phyloP scores from a whole-genome alignment of 129 eudicot genomes.

The Silybum marianum region DNA sequence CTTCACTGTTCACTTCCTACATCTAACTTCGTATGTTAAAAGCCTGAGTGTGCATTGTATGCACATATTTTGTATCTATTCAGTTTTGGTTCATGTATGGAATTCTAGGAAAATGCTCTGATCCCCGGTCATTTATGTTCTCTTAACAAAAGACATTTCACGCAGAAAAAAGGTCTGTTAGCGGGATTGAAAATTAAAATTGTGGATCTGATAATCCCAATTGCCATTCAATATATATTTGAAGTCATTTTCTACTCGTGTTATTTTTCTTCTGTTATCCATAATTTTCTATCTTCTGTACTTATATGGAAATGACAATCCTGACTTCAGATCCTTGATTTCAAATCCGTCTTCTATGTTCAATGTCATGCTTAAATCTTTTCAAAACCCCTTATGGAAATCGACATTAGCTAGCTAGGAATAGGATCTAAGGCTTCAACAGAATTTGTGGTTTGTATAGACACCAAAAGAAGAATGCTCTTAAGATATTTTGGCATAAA shows the following conservation, averaged over 20 bases:
- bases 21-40: not conserved
- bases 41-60: not conserved
- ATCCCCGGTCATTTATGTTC: not conserved
- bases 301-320: not conserved
- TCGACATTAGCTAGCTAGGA: not conserved
- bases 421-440: not conserved
- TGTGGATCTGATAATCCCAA: not conserved
- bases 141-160: slow-evolving; percentile 3
- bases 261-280: not conserved
- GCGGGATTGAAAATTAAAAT: slow-evolving; percentile 3
- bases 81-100: not conserved
- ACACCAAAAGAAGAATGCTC: not conserved
- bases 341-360: not conserved
- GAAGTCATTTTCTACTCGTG: not conserved
- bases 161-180: not conserved
- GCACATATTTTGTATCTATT: slow-evolving; percentile 9
- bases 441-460: not conserved
- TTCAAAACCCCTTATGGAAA: not conserved
- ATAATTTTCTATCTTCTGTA: not conserved
- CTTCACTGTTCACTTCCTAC: slow-evolving; percentile 8
- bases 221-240: not conserved
- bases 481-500: not conserved
- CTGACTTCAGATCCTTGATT: not conserved
- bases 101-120: not conserved
- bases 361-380: not conserved